Conservation (phyloP, 805 yeast genomes). For the Scheffersomyces amazonensis region DNA sequence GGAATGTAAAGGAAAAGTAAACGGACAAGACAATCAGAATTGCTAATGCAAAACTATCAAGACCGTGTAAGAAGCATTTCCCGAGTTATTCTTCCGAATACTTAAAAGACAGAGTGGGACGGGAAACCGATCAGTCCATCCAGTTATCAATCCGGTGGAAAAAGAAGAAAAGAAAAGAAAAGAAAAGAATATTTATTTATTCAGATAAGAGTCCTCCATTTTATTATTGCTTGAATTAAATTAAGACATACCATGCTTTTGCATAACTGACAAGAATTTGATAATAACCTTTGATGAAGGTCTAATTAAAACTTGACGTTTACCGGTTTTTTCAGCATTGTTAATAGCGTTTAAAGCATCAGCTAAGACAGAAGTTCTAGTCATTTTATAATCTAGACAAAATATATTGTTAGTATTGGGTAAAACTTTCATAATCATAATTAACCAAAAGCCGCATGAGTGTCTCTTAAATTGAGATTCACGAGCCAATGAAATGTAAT, state of each 20-base stretch:
- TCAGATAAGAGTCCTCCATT: too few species aligned
- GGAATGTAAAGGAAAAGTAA: constrained; percentile 66
- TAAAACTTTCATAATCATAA: constrained; percentile 1
- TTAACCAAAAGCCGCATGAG: constrained; percentile 31
- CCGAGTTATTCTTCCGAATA: constrained; percentile 79
- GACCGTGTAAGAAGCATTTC: constrained; percentile 69
- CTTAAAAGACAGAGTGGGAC: constrained; percentile 97
- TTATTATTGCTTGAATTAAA: neutral
- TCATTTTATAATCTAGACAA: constrained; percentile 51
- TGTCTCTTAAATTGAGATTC: constrained; percentile 33
- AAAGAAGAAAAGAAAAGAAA: neutral
- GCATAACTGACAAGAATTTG: constrained; percentile 95
- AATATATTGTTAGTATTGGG: constrained; percentile 5
- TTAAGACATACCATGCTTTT: constrained; percentile 63
- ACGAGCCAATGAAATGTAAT: constrained; percentile 19
- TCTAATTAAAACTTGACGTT: constrained; percentile 97
- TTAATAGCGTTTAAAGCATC: constrained; percentile 97
- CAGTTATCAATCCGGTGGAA: constrained; percentile 93
- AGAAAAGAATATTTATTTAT: too few species aligned
- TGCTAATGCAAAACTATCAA: constrained; percentile 20
- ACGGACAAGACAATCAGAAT: constrained; percentile 41
- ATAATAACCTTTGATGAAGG: constrained; percentile 98
- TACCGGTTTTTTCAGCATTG: constrained; percentile 99
- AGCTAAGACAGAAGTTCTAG: constrained; percentile 97
- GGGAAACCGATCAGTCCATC: constrained; percentile 85